Conservation (phyloP, 2,329 filamentous ascomycete species). For the Exophiala bonariae region DNA sequence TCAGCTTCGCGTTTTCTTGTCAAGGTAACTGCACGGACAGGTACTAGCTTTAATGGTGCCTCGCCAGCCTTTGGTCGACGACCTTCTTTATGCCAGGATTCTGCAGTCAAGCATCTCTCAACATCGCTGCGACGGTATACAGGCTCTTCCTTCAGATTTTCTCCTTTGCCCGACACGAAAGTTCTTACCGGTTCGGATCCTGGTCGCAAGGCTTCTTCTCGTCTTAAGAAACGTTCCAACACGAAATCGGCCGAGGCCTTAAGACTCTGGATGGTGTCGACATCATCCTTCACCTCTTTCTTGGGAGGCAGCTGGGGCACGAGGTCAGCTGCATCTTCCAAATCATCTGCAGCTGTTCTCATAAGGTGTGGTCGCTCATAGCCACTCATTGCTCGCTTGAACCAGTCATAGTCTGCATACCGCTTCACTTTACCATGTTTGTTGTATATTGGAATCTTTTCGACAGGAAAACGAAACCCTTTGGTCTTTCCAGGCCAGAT, state of each 20-base stretch:
- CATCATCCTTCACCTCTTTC: conserved; percentile 71
- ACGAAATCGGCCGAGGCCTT: conserved; percentile 84
- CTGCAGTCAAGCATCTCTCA: conserved; percentile 80
- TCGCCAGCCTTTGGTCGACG: conserved; percentile 70
- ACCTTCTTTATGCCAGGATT: conserved; percentile 98
- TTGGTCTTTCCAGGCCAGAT: conserved; percentile 88
- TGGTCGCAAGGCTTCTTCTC: conserved; percentile 82
- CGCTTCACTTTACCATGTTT: conserved; percentile 73
- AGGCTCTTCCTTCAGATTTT: conserved; percentile 71
- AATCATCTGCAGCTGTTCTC: conserved; percentile 70
- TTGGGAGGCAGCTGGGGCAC: conserved; percentile 70
- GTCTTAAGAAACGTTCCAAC: conserved; percentile 79
- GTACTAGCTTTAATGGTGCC: conserved; percentile 78
- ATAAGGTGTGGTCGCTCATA: conserved; percentile 60
- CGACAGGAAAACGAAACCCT: conserved; percentile 72
- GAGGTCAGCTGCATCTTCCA: conserved; percentile 77
- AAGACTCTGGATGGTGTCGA: conserved; percentile 83
- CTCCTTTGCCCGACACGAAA: conserved; percentile 75
- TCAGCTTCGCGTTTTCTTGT: conserved; percentile 86
- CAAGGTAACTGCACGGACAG: conserved; percentile 85
- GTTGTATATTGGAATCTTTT: conserved; percentile 80
- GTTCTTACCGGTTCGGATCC: conserved; percentile 68
- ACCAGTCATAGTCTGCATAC: conserved; percentile 85
- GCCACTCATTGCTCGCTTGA: conserved; percentile 73
- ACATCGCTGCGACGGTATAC: conserved; percentile 81